A percentile compares a stretch with the other conserved stretches of the same genome.
These are phyloP conservation scores for Alternaria sp. DNA, from an alignment of 2,329 filamentous ascomycete species.

Conservation along the genomic window DNA sequence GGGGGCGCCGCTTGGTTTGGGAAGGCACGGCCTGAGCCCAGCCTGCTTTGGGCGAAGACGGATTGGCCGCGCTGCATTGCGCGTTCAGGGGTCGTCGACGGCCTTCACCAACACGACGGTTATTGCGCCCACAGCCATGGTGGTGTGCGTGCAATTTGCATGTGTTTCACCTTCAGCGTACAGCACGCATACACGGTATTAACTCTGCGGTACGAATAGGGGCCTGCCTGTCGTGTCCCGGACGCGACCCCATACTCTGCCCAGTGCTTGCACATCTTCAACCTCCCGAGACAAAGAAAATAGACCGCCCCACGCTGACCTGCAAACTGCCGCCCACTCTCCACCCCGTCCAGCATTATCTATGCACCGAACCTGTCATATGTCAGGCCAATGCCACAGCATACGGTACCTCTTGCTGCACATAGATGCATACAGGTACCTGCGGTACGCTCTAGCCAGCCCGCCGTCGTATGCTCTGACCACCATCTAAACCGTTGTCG, in stretches of 20 bases:
- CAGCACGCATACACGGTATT: constrained; percentile 7
- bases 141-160: constrained; percentile 27
- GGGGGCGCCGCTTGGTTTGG: constrained; percentile 22
- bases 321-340: constrained; percentile 2
- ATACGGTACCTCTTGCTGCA: constrained; percentile 10
- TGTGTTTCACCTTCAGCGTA: constrained; percentile 15
- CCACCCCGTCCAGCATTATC: neutral
- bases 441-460: neutral
- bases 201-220: constrained; percentile 17
- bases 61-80: constrained; percentile 2
- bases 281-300: constrained; percentile 5
- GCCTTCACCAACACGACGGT: constrained; percentile 12
- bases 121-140: constrained; percentile 1
- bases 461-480: neutral
- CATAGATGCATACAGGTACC: constrained; percentile 13
- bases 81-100: constrained; percentile 19
- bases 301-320: constrained; percentile 4
- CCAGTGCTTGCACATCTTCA: constrained; percentile 7
- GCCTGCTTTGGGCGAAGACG: constrained; percentile 20
- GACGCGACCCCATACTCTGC: neutral
- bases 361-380: constrained; percentile 9
- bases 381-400: constrained; percentile 7
- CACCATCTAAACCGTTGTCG: constrained; percentile 4
- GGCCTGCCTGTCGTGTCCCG: constrained; percentile 2
- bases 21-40: constrained; percentile 22